These are phyloP conservation scores for Puccinia polysora DNA, from an alignment of 1,284 basidiomycete genomes.

Conservation along the genomic window DNA sequence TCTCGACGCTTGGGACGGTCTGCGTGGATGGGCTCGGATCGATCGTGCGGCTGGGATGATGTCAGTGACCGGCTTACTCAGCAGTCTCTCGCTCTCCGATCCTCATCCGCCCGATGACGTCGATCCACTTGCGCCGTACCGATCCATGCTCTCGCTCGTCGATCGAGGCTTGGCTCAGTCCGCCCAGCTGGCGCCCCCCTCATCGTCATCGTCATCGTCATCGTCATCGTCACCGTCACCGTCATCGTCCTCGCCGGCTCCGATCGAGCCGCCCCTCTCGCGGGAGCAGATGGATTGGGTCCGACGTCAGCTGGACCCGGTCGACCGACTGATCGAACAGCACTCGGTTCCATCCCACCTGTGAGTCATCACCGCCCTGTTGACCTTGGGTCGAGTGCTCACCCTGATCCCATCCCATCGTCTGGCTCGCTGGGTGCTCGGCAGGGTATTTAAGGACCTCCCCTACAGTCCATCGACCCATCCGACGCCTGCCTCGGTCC, in stretches of 20 bases:
- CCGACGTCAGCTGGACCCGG: slow-evolving; percentile 15
- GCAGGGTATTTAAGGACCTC: slow-evolving; percentile 25
- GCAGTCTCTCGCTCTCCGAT: slow-evolving; percentile 15
- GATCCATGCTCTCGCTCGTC: background rate
- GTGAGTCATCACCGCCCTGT: background rate
- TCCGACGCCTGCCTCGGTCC: background rate
- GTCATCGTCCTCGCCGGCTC: background rate
- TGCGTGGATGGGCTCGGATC: background rate
- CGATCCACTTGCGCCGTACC: slow-evolving; percentile 9
- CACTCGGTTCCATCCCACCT: slow-evolving; percentile 3
- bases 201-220: background rate
- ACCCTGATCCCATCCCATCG: background rate
- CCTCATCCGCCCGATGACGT: slow-evolving; percentile 13
- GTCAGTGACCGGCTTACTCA: background rate
- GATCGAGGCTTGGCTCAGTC: slow-evolving; percentile 20
- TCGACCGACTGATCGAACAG: slow-evolving; percentile 27
- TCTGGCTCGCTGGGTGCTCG: background rate
- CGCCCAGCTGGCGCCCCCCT: background rate
- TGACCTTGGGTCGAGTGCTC: background rate
- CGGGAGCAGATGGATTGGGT: slow-evolving; percentile 9
- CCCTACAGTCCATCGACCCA: slow-evolving; percentile 6
- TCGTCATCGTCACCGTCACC: background rate
- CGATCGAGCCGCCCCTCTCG: background rate
- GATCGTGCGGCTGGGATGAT: background rate
- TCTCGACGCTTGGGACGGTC: background rate